Evolutionary conservation across 2,329 filamentous ascomycete species (phyloP).

Genomic region (Arthrobotrys conoides): DNA sequence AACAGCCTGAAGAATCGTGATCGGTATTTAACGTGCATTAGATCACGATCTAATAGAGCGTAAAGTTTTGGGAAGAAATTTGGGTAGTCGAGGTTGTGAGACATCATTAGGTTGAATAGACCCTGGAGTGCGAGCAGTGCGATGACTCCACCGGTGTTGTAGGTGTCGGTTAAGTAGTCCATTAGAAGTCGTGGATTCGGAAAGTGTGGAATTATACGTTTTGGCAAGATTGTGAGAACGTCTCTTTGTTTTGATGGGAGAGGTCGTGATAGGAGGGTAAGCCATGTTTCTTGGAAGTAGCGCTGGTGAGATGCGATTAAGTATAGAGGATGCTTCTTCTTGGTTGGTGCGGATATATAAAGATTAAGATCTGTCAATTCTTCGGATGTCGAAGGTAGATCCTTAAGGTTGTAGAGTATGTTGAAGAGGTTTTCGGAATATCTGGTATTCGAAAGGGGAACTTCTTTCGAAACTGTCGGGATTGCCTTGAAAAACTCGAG

Average conservation of each 20-base stretch:
- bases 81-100: conserved; percentile 95
- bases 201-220: conserved; percentile 90
- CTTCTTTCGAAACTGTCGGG: conserved; percentile 71
- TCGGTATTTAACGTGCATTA: conserved; percentile 93
- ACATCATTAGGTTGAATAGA: conserved; percentile 92
- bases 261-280: conserved; percentile 78
- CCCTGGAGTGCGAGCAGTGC: conserved; percentile 91
- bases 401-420: conserved; percentile 49
- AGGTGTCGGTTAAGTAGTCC: conserved; percentile 96
- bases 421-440: conserved; percentile 79
- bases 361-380: conserved; percentile 46
- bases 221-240: conserved; percentile 81
- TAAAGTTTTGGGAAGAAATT: conserved; percentile 95
- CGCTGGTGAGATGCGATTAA: conserved; percentile 79
- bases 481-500: conserved; percentile 80
- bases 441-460: conserved; percentile 76
- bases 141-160: conserved; percentile 86
- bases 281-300: conserved; percentile 86
- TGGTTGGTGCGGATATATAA: conserved; percentile 73
- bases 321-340: conserved; percentile 79
- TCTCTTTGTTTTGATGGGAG: conserved; percentile 83
- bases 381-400: conserved; percentile 46
- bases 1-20: conserved; percentile 93
- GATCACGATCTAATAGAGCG: conserved; percentile 85
- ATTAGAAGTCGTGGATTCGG: conserved; percentile 87